Percentiles rank a stretch among this genome's conserved stretches.
Conservation (phyloP, 441 rosid species). For the Bruguiera hainesii region DNA sequence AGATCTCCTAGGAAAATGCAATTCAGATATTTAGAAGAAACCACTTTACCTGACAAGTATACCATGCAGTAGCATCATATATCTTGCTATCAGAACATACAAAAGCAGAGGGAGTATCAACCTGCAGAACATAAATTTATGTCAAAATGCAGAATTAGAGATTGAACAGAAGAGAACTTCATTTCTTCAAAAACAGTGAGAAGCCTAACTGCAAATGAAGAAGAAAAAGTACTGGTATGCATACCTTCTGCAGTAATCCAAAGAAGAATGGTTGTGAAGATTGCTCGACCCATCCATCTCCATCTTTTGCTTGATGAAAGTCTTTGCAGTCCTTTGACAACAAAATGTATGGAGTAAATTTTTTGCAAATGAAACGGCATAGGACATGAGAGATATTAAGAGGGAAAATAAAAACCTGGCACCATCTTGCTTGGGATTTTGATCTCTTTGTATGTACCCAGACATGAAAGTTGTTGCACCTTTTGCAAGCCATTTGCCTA, state of each 20-base stretch:
- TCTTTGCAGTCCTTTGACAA: constrained; percentile 83
- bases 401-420: constrained; percentile 67
- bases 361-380: no score
- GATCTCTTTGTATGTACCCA: constrained; percentile 73
- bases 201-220: constrained; percentile 5
- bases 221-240: background rate
- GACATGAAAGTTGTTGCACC: constrained; percentile 66
- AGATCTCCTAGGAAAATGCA: constrained; percentile 6
- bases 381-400: background rate
- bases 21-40: constrained; percentile 6
- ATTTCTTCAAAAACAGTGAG: constrained; percentile 9
- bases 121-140: constrained; percentile 41
- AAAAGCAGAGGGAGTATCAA: constrained; percentile 76
- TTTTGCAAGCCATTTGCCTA: constrained; percentile 85
- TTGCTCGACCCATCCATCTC: constrained; percentile 99
- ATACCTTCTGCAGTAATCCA: constrained; percentile 85
- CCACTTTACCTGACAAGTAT: constrained; percentile 79
- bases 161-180: background rate
- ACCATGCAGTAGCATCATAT: constrained; percentile 93
- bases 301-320: constrained; percentile 93
- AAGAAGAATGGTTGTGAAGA: constrained; percentile 70
- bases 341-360: constrained; percentile 15
- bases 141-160: constrained; percentile 4
- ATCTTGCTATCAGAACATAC: constrained; percentile 89
- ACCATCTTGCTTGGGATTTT: constrained; percentile 96